phyloP scores from a whole-genome alignment of 176 grass and related monocot genomes.

The Puya raimondii region DNA sequence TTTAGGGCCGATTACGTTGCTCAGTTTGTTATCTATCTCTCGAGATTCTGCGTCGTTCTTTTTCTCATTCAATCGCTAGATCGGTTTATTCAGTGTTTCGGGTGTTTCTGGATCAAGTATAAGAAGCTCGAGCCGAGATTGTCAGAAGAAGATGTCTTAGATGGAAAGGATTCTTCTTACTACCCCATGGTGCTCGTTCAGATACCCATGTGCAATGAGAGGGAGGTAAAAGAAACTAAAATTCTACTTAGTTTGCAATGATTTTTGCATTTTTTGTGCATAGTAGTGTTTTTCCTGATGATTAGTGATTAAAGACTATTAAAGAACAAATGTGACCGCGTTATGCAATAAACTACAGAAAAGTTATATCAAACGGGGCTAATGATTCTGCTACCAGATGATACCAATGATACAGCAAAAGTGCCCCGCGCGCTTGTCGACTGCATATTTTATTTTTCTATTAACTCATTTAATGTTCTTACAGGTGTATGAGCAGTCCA shows the following conservation, averaged over 20 bases:
- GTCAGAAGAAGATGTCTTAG: slow-evolving; percentile 37
- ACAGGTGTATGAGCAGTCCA: slow-evolving; percentile 93
- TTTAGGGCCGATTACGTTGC: slow-evolving; percentile 5
- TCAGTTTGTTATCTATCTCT: neutral
- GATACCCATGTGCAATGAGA: slow-evolving; percentile 98
- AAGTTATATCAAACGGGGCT: too few relatives aligned
- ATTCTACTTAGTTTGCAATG: too few relatives aligned
- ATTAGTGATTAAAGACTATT: too few relatives aligned
- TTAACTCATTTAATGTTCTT: slow-evolving; percentile 3
- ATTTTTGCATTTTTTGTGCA: too few relatives aligned
- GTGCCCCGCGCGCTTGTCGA: too few relatives aligned
- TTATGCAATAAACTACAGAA: too few relatives aligned
- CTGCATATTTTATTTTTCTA: too few relatives aligned
- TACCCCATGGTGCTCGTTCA: slow-evolving; percentile 81
- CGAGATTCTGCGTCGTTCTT: slow-evolving; percentile 1
- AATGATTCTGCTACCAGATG: too few relatives aligned
- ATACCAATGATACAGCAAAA: too few relatives aligned
- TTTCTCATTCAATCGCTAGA: slow-evolving; percentile 6
- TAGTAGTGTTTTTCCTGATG: too few relatives aligned
- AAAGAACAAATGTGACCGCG: too few relatives aligned
- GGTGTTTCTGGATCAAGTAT: slow-evolving; percentile 8
- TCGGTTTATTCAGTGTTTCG: neutral
- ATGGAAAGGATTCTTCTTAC: slow-evolving; percentile 22
- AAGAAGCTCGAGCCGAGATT: neutral
- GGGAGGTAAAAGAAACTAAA: slow-evolving; percentile 38